Percentiles rank a stretch among this genome's conserved stretches.
Conservation (phyloP, 495 filamentous ascomycete species). For the Aspergillus coremiiformis region DNA sequence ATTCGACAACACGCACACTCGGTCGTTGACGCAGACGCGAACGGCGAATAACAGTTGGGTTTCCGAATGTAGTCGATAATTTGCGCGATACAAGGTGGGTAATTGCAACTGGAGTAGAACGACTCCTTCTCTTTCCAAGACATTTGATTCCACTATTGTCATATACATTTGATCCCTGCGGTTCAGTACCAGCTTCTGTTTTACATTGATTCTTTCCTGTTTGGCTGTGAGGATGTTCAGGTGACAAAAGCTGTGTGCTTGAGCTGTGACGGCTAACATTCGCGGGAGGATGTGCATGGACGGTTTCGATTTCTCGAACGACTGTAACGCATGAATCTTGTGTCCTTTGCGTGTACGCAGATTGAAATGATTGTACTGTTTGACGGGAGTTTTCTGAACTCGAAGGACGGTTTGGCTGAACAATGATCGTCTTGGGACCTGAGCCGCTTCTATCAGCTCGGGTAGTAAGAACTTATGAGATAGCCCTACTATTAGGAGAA, state of each 20-base stretch:
- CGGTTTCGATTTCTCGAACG: not conserved
- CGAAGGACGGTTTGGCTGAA: not conserved
- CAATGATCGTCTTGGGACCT: not conserved
- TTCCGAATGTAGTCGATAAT: constrained; percentile 43
- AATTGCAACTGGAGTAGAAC: constrained; percentile 23
- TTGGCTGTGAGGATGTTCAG: not conserved
- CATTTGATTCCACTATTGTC: not conserved
- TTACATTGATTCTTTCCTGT: not conserved
- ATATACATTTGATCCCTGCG: not conserved
- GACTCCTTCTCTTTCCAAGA: constrained; percentile 11
- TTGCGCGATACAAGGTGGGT: constrained; percentile 42
- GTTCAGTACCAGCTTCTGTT: not conserved
- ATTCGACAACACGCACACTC: constrained; percentile 26
- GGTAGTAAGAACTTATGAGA: not conserved
- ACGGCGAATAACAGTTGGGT: constrained; percentile 49
- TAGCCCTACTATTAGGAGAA: constrained; percentile 12
- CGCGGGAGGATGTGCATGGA: not conserved
- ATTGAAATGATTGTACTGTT: not conserved
- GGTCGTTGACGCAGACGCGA: constrained; percentile 38
- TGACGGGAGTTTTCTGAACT: not conserved
- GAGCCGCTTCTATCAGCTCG: not conserved
- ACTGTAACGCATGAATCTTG: not conserved
- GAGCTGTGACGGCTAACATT: not conserved
- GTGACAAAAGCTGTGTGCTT: not conserved
- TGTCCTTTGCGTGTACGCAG: not conserved